These are phyloP conservation scores for Smallanthus sonchifolius DNA, from an alignment of 129 eudicot genomes.

Conservation along the genomic window DNA sequence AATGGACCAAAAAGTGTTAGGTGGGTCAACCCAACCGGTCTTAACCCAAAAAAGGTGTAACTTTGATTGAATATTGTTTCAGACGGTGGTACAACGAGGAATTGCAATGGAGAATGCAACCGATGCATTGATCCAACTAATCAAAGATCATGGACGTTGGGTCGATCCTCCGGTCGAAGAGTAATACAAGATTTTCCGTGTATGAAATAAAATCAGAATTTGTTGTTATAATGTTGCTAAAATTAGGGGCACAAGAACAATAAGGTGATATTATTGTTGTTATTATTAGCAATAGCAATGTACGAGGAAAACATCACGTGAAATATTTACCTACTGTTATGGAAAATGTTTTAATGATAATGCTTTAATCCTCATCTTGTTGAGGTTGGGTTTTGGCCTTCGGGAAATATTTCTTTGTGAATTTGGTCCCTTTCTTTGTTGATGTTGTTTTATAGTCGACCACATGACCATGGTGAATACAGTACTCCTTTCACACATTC, in stretches of 20 bases:
- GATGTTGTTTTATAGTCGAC: no score
- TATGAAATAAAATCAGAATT: neutral
- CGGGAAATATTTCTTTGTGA: neutral
- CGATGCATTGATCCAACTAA: slow-evolving; percentile 83
- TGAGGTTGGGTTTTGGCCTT: neutral
- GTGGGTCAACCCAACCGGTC: neutral
- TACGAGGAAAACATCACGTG: neutral
- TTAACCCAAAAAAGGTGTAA: neutral
- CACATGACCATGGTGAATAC: no score
- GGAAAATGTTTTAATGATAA: neutral
- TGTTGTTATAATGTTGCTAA: slow-evolving; percentile 1
- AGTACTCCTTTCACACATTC: no score
- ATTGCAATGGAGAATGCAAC: slow-evolving; percentile 91
- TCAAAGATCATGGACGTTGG: slow-evolving; percentile 96
- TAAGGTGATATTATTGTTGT: slow-evolving; percentile 1
- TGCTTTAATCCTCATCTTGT: neutral
- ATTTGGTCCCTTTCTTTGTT: neutral
- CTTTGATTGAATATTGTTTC: neutral
- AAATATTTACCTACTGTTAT: neutral
- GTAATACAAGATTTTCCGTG: slow-evolving; percentile 15
- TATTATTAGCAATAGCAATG: neutral
- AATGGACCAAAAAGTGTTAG: neutral
- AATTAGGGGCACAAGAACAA: slow-evolving; percentile 8
- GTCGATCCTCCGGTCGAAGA: slow-evolving; percentile 88
- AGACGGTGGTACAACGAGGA: slow-evolving; percentile 91